phyloP scores from a whole-genome alignment of 352 stramenopile species.

The Lagenidium giganteum region DNA sequence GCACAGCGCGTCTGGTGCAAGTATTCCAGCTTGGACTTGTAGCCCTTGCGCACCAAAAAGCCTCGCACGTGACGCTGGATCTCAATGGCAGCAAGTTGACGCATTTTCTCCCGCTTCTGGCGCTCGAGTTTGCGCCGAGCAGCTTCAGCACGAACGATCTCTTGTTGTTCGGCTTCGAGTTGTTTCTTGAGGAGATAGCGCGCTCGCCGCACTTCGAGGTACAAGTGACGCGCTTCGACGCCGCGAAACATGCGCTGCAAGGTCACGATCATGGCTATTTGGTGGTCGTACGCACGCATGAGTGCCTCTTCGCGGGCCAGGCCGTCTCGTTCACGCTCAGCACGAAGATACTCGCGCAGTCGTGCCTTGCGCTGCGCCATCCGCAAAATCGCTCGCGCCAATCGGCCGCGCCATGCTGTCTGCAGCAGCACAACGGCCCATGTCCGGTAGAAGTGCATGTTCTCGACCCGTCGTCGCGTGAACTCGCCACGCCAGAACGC shows the following conservation, averaged over 20 bases:
- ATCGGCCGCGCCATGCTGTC: slow-evolving; percentile 53
- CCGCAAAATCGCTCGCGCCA: slow-evolving; percentile 49
- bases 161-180: slow-evolving; percentile 60
- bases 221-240: slow-evolving; percentile 56
- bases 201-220: slow-evolving; percentile 49
- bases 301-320: slow-evolving; percentile 40
- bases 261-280: slow-evolving; percentile 51
- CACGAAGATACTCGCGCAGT: slow-evolving; percentile 62
- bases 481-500: slow-evolving; percentile 59
- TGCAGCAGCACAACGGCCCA: slow-evolving; percentile 74
- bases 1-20: slow-evolving; percentile 43
- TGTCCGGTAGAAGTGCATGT: slow-evolving; percentile 48
- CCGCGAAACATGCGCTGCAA: slow-evolving; percentile 73
- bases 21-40: slow-evolving; percentile 46
- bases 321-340: slow-evolving; percentile 54
- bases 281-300: slow-evolving; percentile 37
- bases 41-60: slow-evolving; percentile 46
- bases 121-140: slow-evolving; percentile 43
- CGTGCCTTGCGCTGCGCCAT: slow-evolving; percentile 42
- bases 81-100: slow-evolving; percentile 45
- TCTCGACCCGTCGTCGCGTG: slow-evolving; percentile 38
- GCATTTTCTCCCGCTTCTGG: slow-evolving; percentile 30
- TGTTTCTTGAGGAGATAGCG: slow-evolving; percentile 57
- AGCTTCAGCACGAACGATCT: slow-evolving; percentile 51
- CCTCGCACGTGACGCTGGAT: slow-evolving; percentile 72